These are phyloP conservation scores for Microthlaspi erraticum DNA, from an alignment of 345 rosid genomes.

Conservation along the genomic window DNA sequence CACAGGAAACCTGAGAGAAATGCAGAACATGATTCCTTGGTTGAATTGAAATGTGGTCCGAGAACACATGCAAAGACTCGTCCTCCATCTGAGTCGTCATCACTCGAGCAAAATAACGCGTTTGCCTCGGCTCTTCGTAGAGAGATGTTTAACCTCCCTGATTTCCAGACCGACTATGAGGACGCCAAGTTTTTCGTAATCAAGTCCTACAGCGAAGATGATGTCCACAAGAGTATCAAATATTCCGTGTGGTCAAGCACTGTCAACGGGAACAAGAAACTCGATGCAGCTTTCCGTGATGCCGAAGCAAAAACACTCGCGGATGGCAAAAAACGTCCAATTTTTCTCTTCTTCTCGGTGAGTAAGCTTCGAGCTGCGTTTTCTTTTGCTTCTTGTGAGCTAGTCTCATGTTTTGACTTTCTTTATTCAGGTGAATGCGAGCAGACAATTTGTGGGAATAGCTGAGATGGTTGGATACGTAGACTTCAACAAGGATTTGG, in stretches of 20 bases:
- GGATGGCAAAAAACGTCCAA: conserved; percentile 56
- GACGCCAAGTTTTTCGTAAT: conserved; percentile 71
- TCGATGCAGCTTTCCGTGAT: conserved; percentile 66
- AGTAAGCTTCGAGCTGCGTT: conserved; percentile 48
- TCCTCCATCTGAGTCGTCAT: conserved; percentile 48
- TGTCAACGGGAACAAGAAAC: conserved; percentile 68
- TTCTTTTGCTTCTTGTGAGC: conserved; percentile 7
- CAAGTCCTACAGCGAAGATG: conserved; percentile 83
- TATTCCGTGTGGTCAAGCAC: conserved; percentile 86
- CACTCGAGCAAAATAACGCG: conserved; percentile 48
- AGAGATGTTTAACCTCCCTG: conserved; percentile 62
- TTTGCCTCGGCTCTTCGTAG: conserved; percentile 41
- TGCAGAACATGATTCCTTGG: conserved; percentile 50
- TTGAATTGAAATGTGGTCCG: conserved; percentile 75
- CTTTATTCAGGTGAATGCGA: conserved; percentile 70
- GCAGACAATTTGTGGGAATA: conserved; percentile 83
- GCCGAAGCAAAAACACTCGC: conserved; percentile 54
- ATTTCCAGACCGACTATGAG: conserved; percentile 57
- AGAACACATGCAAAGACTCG: conserved; percentile 50
- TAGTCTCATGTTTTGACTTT: conserved; percentile 16
- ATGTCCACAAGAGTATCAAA: conserved; percentile 77
- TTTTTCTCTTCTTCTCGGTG: conserved; percentile 81
- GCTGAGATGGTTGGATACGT: conserved; percentile 83
- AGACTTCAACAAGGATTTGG: conserved; percentile 74
- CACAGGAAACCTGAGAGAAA: conserved; percentile 45